phyloP scores from a whole-genome alignment of 1,284 basidiomycete genomes.

The Tremellales sp. region DNA sequence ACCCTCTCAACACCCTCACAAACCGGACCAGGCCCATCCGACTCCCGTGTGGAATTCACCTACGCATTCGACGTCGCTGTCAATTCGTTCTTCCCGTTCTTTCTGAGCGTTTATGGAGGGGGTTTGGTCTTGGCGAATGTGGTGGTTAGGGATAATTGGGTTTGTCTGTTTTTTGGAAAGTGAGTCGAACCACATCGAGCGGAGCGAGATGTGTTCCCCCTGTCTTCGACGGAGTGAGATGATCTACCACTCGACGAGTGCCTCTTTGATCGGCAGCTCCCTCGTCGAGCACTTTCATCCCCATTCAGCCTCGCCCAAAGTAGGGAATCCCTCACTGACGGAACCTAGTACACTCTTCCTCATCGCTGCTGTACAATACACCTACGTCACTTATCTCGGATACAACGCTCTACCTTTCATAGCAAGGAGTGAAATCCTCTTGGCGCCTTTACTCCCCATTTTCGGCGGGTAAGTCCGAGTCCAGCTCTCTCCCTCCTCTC shows the following conservation, averaged over 20 bases:
- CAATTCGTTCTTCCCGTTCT: slow-evolving; percentile 90
- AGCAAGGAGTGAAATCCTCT: slow-evolving; percentile 75
- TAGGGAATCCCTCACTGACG: not conserved
- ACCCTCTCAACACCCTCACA: slow-evolving; percentile 66
- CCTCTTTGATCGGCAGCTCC: not conserved
- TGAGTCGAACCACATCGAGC: slow-evolving; percentile 24
- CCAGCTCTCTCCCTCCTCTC: not conserved
- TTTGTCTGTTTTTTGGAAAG: slow-evolving; percentile 88
- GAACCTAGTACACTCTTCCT: slow-evolving; percentile 65
- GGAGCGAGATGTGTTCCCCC: not conserved
- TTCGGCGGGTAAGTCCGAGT: slow-evolving; percentile 59
- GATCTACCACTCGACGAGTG: not conserved
- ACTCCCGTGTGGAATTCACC: slow-evolving; percentile 78
- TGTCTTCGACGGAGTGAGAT: not conserved
- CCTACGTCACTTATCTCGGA: slow-evolving; percentile 84
- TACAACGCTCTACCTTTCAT: slow-evolving; percentile 85
- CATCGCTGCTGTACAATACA: slow-evolving; percentile 77
- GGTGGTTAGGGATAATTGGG: slow-evolving; percentile 77
- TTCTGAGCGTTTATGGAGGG: slow-evolving; percentile 77
- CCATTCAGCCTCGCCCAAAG: not conserved
- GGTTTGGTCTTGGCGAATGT: slow-evolving; percentile 79
- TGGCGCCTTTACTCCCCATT: slow-evolving; percentile 77
- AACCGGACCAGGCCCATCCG: slow-evolving; percentile 59
- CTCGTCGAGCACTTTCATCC: not conserved
- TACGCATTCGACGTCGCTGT: slow-evolving; percentile 94